Evolutionary conservation across 2,329 filamentous ascomycete species (phyloP).

Genomic region (Trichoderma koningii): DNA sequence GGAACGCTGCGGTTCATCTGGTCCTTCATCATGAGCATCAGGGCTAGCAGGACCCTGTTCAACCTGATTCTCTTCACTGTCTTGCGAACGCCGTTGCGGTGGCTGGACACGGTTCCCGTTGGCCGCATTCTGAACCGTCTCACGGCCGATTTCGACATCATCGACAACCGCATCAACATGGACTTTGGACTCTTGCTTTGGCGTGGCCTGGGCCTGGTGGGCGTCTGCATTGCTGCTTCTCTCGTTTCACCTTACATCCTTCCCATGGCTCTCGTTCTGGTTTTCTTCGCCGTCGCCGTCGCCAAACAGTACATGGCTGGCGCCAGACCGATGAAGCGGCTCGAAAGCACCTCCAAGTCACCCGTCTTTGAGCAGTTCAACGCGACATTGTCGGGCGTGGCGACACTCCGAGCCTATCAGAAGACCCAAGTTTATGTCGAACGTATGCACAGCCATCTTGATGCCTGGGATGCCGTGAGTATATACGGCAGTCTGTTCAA

Average conservation of each 20-base stretch:
- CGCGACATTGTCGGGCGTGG: slow-evolving; percentile 69
- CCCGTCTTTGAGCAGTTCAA: slow-evolving; percentile 82
- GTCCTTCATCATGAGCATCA: slow-evolving; percentile 65
- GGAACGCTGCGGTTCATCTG: slow-evolving; percentile 65
- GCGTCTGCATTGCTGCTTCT: slow-evolving; percentile 66
- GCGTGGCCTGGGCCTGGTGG: slow-evolving; percentile 62
- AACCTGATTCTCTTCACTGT: slow-evolving; percentile 66
- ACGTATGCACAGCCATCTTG: slow-evolving; percentile 69
- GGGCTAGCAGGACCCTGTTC: slow-evolving; percentile 69
- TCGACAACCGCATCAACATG: slow-evolving; percentile 68
- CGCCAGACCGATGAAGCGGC: slow-evolving; percentile 72
- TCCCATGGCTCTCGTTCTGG: slow-evolving; percentile 59
- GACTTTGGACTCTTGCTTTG: slow-evolving; percentile 63
- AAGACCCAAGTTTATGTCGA: slow-evolving; percentile 67
- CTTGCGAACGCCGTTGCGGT: slow-evolving; percentile 71
- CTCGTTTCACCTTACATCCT: slow-evolving; percentile 70
- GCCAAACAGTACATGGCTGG: slow-evolving; percentile 66
- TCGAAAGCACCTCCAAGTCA: slow-evolving; percentile 75
- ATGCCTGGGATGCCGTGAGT: slow-evolving; percentile 65
- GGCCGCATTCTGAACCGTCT: slow-evolving; percentile 78
- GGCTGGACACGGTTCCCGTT: slow-evolving; percentile 78
- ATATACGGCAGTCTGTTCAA: slow-evolving; percentile 74
- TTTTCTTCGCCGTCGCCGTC: slow-evolving; percentile 59
- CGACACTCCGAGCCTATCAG: slow-evolving; percentile 74
- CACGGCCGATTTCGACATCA: slow-evolving; percentile 72